Evolutionary conservation across 2,329 filamentous ascomycete genomes (phyloP).

Genomic region (Ophiostoma pallidulum): DNA sequence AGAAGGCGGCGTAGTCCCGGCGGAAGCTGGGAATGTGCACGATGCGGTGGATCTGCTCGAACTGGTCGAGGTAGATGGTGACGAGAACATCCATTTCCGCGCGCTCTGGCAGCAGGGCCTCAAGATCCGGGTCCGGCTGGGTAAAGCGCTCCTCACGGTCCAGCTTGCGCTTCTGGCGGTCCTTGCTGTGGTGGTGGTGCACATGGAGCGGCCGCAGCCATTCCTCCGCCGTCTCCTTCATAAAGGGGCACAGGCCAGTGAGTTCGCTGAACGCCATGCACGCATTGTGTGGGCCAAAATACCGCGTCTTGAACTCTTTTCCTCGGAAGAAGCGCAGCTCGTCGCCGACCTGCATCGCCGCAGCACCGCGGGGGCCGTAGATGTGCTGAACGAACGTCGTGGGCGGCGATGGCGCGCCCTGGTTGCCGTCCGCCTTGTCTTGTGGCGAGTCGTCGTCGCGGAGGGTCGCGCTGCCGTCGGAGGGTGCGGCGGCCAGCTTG

Average conservation of each 20-base stretch:
- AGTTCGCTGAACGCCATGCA: slow-evolving; percentile 52
- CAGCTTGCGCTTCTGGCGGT: slow-evolving; percentile 43
- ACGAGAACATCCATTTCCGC: slow-evolving; percentile 26
- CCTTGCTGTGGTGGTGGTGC: slow-evolving; percentile 44
- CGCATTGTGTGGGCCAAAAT: slow-evolving; percentile 51
- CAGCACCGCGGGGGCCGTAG: slow-evolving; percentile 30
- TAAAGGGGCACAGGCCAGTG: slow-evolving; percentile 48
- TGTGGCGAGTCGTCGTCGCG: slow-evolving; percentile 17
- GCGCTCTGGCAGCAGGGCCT: slow-evolving; percentile 33
- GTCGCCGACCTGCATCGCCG: slow-evolving; percentile 24
- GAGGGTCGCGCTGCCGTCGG: slow-evolving; percentile 19
- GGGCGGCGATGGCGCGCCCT: slow-evolving; percentile 16
- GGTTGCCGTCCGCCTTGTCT: slow-evolving; percentile 15
- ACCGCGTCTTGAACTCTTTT: slow-evolving; percentile 50
- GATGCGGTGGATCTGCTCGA: slow-evolving; percentile 35
- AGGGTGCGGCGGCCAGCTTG: slow-evolving; percentile 13
- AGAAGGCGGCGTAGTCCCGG: slow-evolving; percentile 46
- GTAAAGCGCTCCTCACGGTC: slow-evolving; percentile 42
- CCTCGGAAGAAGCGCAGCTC: slow-evolving; percentile 50
- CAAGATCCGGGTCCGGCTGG: slow-evolving; percentile 39
- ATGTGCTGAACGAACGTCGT: slow-evolving; percentile 22
- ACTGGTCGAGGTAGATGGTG: slow-evolving; percentile 28
- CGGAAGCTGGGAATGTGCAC: slow-evolving; percentile 50
- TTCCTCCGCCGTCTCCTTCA: slow-evolving; percentile 53
- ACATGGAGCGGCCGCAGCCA: slow-evolving; percentile 51